Conservation (phyloP, 208 protist genomes). For the Herpetomonas tarakana region DNA sequence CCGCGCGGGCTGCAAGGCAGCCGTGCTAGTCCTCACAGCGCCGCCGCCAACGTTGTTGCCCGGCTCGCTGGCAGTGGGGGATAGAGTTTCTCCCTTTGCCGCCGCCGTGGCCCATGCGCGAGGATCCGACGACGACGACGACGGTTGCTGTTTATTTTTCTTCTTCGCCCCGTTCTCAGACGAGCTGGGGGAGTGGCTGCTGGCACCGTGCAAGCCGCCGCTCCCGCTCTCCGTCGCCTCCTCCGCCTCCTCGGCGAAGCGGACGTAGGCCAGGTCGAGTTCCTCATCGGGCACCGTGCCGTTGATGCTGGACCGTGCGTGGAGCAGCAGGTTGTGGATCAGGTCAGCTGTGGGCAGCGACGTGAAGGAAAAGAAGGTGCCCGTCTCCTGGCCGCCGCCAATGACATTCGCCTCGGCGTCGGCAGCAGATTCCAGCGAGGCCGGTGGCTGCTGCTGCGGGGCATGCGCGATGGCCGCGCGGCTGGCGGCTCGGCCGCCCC, state of each 20-base stretch:
- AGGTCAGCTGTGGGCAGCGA: slow-evolving; percentile 32
- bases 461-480: not conserved
- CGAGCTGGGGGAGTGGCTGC: not conserved
- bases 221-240: not conserved
- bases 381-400: slow-evolving; percentile 31
- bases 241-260: slow-evolving; percentile 29
- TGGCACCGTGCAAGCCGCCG: not conserved
- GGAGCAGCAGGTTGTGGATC: slow-evolving; percentile 41
- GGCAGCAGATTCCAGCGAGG: not conserved
- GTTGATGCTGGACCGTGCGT: slow-evolving; percentile 36
- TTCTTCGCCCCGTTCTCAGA: not conserved
- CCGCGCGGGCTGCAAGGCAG: slow-evolving; percentile 12
- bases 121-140: not conserved
- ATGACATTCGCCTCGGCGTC: slow-evolving; percentile 13
- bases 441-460: not conserved
- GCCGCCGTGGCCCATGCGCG: too few relatives aligned
- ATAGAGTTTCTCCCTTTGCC: too few relatives aligned
- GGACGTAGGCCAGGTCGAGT: slow-evolving; percentile 38
- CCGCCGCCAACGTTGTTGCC: not conserved
- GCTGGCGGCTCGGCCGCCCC: not conserved
- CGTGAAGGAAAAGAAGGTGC: slow-evolving; percentile 45
- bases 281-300: slow-evolving; percentile 49
- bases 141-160: not conserved
- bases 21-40: slow-evolving; percentile 8
- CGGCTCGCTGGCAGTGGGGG: not conserved